These are phyloP conservation scores for Micractinium conductrix DNA, from an alignment of 139 green algal genomes.

Conservation along the genomic window DNA sequence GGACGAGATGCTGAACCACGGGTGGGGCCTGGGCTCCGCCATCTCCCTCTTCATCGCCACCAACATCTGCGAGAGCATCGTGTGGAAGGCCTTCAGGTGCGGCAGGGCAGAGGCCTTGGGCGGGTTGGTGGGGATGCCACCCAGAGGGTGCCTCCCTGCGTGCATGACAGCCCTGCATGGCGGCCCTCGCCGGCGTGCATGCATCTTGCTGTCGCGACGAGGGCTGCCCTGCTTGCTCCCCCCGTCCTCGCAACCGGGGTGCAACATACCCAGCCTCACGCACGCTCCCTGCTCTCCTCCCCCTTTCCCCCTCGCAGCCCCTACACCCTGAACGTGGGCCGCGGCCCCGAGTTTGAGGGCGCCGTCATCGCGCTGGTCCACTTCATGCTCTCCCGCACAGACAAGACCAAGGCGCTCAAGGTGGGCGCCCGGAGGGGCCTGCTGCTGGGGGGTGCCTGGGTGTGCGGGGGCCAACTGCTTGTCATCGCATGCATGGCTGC, in stretches of 20 bases:
- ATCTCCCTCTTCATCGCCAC: constrained; percentile 99
- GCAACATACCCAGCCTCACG: background rate
- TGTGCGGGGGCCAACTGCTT: too few relatives aligned
- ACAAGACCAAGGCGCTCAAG: constrained; percentile 85
- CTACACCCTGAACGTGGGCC: constrained; percentile 67
- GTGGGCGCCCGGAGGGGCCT: background rate
- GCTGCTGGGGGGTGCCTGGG: background rate
- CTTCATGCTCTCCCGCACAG: constrained; percentile 90
- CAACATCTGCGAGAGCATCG: constrained; percentile 99
- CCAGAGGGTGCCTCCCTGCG: too few relatives aligned
- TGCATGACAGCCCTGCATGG: too few relatives aligned
- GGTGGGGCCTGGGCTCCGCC: constrained; percentile 96
- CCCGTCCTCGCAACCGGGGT: too few relatives aligned
- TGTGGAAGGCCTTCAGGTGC: constrained; percentile 98
- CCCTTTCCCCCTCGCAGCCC: constrained; percentile 31
- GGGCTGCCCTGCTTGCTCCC: too few relatives aligned
- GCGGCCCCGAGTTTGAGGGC: constrained; percentile 98
- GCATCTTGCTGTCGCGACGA: too few relatives aligned
- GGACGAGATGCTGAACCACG: constrained; percentile 98
- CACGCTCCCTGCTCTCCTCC: background rate
- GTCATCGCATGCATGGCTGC: too few relatives aligned
- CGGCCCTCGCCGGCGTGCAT: too few relatives aligned
- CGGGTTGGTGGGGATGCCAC: background rate
- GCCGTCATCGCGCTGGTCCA: constrained; percentile 98
- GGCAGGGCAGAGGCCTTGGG: background rate